Base-by-base conservation (phyloP, 2,329 filamentous ascomycete genomes). In the Diaporthe vaccinii region DNA sequence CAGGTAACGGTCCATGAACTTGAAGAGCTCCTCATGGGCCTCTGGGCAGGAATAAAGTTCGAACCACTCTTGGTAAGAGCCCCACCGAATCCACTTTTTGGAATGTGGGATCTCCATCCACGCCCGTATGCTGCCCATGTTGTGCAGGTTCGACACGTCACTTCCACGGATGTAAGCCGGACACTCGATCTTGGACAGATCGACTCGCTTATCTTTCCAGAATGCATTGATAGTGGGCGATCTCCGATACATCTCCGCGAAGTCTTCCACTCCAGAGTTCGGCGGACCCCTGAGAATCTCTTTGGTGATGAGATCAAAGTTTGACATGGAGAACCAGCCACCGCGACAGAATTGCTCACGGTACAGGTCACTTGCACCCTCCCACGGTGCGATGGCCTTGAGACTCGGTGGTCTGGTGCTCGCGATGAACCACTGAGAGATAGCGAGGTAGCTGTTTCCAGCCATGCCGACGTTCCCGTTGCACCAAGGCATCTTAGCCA, bases 321-420 rank as follows among this genome's bases (percentile, higher is more conserved):
- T 84, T 72, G 80, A 84, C 80, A 84, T 84, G 39, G 80, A 81
- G 74, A 82, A 82, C 77, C 80, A 80, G 2, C 86, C 86, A 20
- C 87, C 86, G 7, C 86, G 83, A 49, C 81, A 82, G 76, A 87
- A 85, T 36, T 85, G 83, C 76, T 89, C 87, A 2, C 86, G 84
- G 75, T 86, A 89, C 4, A 88, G 77, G 76, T 89, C 87, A 0
- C 83, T 83, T 53, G 80, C 84, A 15, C 85, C 87, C 78, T 89
- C 87, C 86, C 86, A 59, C 81, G 88, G 76, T 17, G 74, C 74
- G 44, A 77, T 77, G 20, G 76, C 76, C 62, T 77, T 76, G 9
- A 76, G 58, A 10, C 61, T 71, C 39, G 77, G 77, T 17, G 77
- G 77, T 12, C 73, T 41, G 55, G 74, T 72, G 6, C 53, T 59